These are phyloP conservation scores for Dichotomopilus funicola DNA, from an alignment of 2,329 filamentous ascomycete species.

Conservation along the genomic window DNA sequence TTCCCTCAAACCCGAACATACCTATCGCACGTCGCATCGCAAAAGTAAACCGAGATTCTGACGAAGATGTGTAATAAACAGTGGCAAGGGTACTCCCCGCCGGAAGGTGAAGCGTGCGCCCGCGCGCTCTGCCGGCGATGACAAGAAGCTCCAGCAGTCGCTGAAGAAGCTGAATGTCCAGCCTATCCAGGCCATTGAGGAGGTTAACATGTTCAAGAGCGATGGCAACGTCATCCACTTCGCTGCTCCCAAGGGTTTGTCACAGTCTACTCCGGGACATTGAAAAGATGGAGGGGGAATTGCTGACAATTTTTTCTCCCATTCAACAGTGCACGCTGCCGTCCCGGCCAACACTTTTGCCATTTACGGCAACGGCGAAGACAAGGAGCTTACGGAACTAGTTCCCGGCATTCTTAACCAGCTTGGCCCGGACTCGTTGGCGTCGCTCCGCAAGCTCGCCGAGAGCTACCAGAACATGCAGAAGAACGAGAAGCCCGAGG, in stretches of 20 bases:
- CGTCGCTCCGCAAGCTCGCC: constrained; percentile 94
- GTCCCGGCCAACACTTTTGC: constrained; percentile 99
- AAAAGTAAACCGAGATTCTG: constrained; percentile 14
- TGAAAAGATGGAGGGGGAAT: neutral
- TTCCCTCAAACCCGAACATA: constrained; percentile 4
- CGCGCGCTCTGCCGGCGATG: constrained; percentile 85
- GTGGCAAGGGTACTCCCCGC: constrained; percentile 97
- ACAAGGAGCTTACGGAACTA: constrained; percentile 99
- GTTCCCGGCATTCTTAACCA: constrained; percentile 99
- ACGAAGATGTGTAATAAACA: constrained; percentile 28
- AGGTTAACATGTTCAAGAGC: constrained; percentile 99
- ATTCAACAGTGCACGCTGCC: constrained; percentile 75
- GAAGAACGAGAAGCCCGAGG: constrained; percentile 63
- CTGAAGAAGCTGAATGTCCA: constrained; percentile 99
- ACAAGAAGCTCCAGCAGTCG: constrained; percentile 97
- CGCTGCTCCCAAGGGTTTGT: constrained; percentile 89
- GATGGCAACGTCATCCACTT: constrained; percentile 99
- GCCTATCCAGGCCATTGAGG: constrained; percentile 98
- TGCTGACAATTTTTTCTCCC: constrained; percentile 11
- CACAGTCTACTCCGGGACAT: neutral
- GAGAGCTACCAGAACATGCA: constrained; percentile 99
- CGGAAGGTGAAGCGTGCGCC: constrained; percentile 98
- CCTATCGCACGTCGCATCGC: no score
- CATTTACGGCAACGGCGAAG: constrained; percentile 97
- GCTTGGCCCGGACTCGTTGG: constrained; percentile 95